Percentiles rank a stretch among this genome's conserved stretches.
These are phyloP conservation scores for Phialophora chinensis DNA, from an alignment of 2,329 filamentous ascomycete species.

Conservation along the genomic window DNA sequence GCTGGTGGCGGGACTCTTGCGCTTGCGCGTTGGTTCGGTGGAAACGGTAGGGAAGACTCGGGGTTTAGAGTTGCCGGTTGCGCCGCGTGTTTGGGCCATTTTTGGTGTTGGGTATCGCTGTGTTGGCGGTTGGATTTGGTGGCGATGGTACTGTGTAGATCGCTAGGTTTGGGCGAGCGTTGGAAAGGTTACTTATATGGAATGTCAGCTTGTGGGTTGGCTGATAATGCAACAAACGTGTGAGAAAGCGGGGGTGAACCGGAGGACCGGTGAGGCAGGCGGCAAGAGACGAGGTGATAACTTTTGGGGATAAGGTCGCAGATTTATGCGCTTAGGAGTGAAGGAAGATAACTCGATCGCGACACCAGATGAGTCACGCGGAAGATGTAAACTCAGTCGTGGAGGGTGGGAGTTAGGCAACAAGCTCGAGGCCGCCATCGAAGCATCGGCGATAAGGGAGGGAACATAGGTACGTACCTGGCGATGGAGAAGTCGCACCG, in stretches of 20 bases:
- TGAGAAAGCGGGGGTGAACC: constrained; percentile 25
- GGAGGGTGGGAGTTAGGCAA: constrained; percentile 32
- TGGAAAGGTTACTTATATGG: constrained; percentile 5
- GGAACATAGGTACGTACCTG: constrained; percentile 36
- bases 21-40: constrained; percentile 37
- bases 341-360: constrained; percentile 26
- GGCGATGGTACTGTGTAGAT: constrained; percentile 7
- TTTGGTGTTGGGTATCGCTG: not conserved
- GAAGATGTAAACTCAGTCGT: constrained; percentile 24
- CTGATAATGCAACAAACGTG: constrained; percentile 10
- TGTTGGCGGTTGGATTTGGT: constrained; percentile 1
- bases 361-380: constrained; percentile 32
- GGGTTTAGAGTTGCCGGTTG: constrained; percentile 41
- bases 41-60: constrained; percentile 37
- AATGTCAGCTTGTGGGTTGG: constrained; percentile 24
- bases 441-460: constrained; percentile 26
- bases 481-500: constrained; percentile 25
- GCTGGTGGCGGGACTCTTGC: constrained; percentile 31
- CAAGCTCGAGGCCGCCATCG: constrained; percentile 18
- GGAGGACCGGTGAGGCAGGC: constrained; percentile 5
- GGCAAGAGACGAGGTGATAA: constrained; percentile 26
- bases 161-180: not conserved
- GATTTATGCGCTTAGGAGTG: constrained; percentile 11
- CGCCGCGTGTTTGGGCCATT: constrained; percentile 43
- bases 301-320: constrained; percentile 4